A percentile compares a stretch with the other conserved stretches of the same genome.
Conservation (phyloP, 805 yeast species). For the Spathaspora arborariae region DNA sequence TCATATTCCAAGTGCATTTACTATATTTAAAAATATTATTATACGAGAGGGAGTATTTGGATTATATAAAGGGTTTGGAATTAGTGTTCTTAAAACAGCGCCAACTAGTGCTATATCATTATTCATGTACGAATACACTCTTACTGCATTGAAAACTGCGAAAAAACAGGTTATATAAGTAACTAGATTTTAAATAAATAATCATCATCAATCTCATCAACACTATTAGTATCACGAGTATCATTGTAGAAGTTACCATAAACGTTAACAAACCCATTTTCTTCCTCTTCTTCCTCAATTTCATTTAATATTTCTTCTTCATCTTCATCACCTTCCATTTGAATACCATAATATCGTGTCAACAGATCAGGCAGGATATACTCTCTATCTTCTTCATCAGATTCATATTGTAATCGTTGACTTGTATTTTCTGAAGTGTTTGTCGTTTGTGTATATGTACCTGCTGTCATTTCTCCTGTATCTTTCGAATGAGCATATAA, state of each 20-base stretch:
- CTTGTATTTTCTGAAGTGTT: conserved; percentile 11
- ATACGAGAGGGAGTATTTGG: conserved; percentile 60
- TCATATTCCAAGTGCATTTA: conserved; percentile 7
- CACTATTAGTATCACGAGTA: conserved; percentile 11
- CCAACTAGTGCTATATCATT: conserved; percentile 73
- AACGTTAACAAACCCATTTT: conserved; percentile 24
- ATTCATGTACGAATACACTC: conserved; percentile 54
- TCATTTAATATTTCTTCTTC: conserved; percentile 17
- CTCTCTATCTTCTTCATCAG: conserved; percentile 28
- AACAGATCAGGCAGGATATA: conserved; percentile 41
- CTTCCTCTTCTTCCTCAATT: conserved; percentile 20
- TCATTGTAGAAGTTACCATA: conserved; percentile 16
- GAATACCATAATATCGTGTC: conserved; percentile 24
- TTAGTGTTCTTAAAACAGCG: conserved; percentile 72
- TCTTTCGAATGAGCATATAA: conserved; percentile 27
- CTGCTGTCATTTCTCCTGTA: not conserved
- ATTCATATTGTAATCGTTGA: conserved; percentile 11
- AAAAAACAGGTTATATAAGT: conserved; percentile 3
- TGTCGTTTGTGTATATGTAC: conserved; percentile 9
- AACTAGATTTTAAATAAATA: conserved; percentile 25
- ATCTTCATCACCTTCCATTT: conserved; percentile 17
- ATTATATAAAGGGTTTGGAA: conserved; percentile 68
- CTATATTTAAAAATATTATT: conserved; percentile 38
- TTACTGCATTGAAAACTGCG: conserved; percentile 8
- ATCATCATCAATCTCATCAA: conserved; percentile 23